Conservation (phyloP, 2,329 filamentous ascomycete genomes). For the Daldinia sp. region DNA sequence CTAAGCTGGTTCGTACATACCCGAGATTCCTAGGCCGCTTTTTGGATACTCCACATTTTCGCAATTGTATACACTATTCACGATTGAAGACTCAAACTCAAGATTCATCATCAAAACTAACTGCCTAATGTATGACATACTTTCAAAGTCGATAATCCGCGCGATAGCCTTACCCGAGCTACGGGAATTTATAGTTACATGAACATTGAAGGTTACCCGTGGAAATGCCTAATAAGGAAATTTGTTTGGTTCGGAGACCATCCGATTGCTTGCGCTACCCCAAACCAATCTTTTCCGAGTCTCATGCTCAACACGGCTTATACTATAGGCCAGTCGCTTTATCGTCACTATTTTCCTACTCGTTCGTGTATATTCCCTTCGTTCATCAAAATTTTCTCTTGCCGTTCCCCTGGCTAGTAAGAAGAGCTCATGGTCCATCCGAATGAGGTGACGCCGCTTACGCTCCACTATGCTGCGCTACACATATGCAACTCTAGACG, state of each 20-base stretch:
- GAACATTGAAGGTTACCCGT: background rate
- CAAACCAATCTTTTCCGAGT: background rate
- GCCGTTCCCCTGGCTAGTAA: slow-evolving; percentile 1
- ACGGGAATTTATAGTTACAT: background rate
- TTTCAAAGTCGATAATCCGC: background rate
- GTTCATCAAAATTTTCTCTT: background rate
- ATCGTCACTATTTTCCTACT: slow-evolving; percentile 1
- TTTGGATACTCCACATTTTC: background rate
- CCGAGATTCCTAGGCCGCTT: background rate
- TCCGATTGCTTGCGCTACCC: slow-evolving; percentile 2
- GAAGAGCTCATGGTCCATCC: background rate
- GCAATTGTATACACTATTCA: background rate
- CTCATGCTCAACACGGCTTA: slow-evolving; percentile 2
- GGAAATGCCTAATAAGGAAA: background rate
- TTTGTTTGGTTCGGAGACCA: background rate
- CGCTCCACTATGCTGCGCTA: slow-evolving; percentile 9
- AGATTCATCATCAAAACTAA: background rate
- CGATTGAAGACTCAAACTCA: background rate
- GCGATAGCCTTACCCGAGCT: background rate
- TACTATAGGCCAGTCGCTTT: background rate
- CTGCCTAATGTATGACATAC: background rate
- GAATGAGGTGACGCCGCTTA: slow-evolving; percentile 3
- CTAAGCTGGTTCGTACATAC: no score
- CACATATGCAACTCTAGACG: slow-evolving; percentile 1
- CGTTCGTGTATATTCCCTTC: background rate